Evolutionary conservation across 306 rosid genomes (phyloP).

Genomic region (Casuarina equisetifolia): DNA sequence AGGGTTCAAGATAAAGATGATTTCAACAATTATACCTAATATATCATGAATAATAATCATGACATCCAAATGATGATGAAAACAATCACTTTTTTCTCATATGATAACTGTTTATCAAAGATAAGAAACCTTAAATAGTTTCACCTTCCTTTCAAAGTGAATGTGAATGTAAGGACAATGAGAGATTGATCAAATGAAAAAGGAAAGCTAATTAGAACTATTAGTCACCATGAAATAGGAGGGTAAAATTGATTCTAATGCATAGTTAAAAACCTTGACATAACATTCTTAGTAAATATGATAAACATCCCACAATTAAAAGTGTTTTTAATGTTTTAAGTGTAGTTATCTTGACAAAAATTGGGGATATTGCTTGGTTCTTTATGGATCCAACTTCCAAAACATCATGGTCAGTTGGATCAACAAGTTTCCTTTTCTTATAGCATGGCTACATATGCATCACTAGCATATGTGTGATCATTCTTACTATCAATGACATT

Average conservation of each 20-base stretch:
- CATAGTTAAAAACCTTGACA: neutral
- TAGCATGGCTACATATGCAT: constrained; percentile 34
- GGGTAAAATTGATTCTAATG: neutral
- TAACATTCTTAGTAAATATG: constrained; percentile 9
- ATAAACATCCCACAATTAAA: constrained; percentile 62
- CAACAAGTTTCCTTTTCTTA: constrained; percentile 66
- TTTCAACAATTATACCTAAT: too few species aligned
- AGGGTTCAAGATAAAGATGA: too few species aligned
- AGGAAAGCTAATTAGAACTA: neutral
- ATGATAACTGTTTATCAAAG: neutral
- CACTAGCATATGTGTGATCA: constrained; percentile 31
- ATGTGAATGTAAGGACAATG: neutral
- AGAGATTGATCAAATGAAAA: neutral
- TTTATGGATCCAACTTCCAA: constrained; percentile 38
- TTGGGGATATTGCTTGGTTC: constrained; percentile 33
- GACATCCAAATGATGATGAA: too few species aligned
- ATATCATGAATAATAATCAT: too few species aligned
- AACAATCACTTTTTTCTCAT: too few species aligned
- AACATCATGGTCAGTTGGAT: constrained; percentile 31
- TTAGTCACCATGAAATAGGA: neutral
- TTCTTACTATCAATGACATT: constrained; percentile 40
- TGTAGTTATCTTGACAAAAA: constrained; percentile 74
- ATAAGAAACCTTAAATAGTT: neutral
- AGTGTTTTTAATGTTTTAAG: constrained; percentile 79
- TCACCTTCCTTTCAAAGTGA: neutral